Conservation (phyloP, 2,329 filamentous ascomycete genomes). For the Hymenoscyphus scutula region DNA sequence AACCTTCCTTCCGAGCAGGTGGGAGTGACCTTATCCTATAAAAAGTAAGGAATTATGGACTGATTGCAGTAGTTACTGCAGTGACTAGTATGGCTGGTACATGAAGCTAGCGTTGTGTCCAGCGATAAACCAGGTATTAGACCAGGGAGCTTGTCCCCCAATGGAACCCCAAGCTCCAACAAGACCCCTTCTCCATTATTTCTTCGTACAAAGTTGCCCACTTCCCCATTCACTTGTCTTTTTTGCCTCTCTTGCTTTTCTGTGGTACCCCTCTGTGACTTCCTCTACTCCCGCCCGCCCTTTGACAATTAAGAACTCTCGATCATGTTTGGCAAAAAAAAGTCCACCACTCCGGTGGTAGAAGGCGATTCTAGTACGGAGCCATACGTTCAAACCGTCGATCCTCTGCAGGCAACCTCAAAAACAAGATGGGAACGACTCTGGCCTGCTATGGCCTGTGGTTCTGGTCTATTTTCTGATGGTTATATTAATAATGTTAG, state of each 20-base stretch:
- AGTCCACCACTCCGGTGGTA: conserved; percentile 4
- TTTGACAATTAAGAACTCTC: neutral
- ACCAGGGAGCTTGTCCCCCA: neutral
- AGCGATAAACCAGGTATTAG: neutral
- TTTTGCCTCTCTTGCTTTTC: neutral
- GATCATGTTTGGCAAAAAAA: conserved; percentile 21
- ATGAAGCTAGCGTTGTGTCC: neutral
- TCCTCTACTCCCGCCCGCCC: neutral
- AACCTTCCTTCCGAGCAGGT: neutral
- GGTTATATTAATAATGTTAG: conserved; percentile 85
- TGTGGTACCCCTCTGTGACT: neutral
- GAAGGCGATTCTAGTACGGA: conserved; percentile 8
- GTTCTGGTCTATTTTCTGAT: conserved; percentile 86
- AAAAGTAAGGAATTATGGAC: neutral
- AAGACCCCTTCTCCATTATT: neutral
- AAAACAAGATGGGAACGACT: conserved; percentile 31
- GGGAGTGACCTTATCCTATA: neutral
- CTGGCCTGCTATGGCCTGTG: conserved; percentile 75
- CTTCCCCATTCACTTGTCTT: neutral
- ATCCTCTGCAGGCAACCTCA: conserved; percentile 22
- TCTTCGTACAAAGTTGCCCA: neutral
- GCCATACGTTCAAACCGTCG: conserved; percentile 12
- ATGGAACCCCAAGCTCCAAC: neutral
- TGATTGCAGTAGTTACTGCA: neutral
- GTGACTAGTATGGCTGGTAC: neutral